These are phyloP conservation scores for Prunus yedoensis DNA, from an alignment of 331 rosid species.

Conservation along the genomic window DNA sequence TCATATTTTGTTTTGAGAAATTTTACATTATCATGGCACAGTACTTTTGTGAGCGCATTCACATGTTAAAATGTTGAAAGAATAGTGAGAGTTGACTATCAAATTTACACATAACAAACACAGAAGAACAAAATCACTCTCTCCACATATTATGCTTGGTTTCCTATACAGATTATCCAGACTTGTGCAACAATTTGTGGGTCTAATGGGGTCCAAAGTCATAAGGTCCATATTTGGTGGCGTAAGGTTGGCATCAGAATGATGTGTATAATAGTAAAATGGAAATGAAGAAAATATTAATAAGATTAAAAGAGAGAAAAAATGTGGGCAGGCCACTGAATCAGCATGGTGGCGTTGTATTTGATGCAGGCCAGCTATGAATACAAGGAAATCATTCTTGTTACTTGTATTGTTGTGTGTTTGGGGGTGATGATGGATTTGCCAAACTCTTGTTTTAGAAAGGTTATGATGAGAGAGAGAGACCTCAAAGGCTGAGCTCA, in stretches of 20 bases:
- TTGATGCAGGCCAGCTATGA: slow-evolving; percentile 48
- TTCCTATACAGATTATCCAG: background rate
- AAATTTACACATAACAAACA: background rate
- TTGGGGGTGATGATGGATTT: slow-evolving; percentile 40
- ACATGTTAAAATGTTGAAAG: no score
- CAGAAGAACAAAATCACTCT: background rate
- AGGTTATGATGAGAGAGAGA: slow-evolving; percentile 19
- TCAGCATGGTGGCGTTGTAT: slow-evolving; percentile 7
- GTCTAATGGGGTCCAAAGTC: slow-evolving; percentile 5
- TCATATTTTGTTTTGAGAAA: no score
- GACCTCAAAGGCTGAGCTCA: slow-evolving; percentile 12
- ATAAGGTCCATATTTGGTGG: background rate
- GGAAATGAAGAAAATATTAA: background rate
- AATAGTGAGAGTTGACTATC: background rate
- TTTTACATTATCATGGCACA: no score
- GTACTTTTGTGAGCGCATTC: no score
- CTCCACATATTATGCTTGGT: no score
- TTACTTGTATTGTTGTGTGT: slow-evolving; percentile 17
- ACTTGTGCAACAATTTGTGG: slow-evolving; percentile 21
- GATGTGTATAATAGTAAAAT: slow-evolving; percentile 28
- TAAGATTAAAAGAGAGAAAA: background rate
- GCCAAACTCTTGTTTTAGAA: slow-evolving; percentile 33
- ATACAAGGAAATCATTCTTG: slow-evolving; percentile 36
- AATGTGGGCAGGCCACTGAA: background rate
- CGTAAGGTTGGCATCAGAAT: slow-evolving; percentile 53